phyloP scores from a whole-genome alignment of 1,284 basidiomycete genomes.

The Ceratobasidium sp. region DNA sequence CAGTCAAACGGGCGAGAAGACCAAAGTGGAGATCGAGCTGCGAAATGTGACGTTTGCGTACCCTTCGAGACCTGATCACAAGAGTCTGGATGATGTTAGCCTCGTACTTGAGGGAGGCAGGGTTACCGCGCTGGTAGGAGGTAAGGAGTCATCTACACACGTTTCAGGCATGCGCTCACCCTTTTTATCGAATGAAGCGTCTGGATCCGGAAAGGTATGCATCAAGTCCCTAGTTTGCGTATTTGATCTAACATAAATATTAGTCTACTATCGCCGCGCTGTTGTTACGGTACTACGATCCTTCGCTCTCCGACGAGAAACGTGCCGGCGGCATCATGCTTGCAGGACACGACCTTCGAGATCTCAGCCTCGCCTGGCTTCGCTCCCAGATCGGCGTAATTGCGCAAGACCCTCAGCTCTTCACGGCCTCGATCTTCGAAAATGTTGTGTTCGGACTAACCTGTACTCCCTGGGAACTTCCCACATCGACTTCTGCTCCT shows the following conservation, averaged over 20 bases:
- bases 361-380: conserved; percentile 56
- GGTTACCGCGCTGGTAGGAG: conserved; percentile 57
- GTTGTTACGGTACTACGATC: conserved; percentile 57
- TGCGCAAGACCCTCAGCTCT: conserved; percentile 57
- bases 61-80: conserved; percentile 55
- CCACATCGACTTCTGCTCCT: conserved; percentile 44
- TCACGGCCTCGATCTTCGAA: conserved; percentile 56
- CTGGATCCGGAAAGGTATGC: conserved; percentile 55
- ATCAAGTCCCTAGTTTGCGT: neutral
- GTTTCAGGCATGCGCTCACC: neutral
- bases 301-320: conserved; percentile 48
- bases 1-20: conserved; percentile 28
- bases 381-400: conserved; percentile 57
- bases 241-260: neutral
- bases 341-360: conserved; percentile 52
- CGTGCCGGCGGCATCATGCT: conserved; percentile 49
- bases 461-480: conserved; percentile 50
- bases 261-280: conserved; percentile 56
- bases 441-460: conserved; percentile 57
- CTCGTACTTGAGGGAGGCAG: conserved; percentile 53
- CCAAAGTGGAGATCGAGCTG: conserved; percentile 52
- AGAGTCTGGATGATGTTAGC: conserved; percentile 54
- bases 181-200: conserved; percentile 47
- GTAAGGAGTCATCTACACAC: neutral
- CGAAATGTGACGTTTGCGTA: conserved; percentile 57